Percentiles rank a stretch among this genome's conserved stretches.
These are phyloP conservation scores for Knoxia roxburghii DNA, from an alignment of 257 asterid species.

Conservation along the genomic window DNA sequence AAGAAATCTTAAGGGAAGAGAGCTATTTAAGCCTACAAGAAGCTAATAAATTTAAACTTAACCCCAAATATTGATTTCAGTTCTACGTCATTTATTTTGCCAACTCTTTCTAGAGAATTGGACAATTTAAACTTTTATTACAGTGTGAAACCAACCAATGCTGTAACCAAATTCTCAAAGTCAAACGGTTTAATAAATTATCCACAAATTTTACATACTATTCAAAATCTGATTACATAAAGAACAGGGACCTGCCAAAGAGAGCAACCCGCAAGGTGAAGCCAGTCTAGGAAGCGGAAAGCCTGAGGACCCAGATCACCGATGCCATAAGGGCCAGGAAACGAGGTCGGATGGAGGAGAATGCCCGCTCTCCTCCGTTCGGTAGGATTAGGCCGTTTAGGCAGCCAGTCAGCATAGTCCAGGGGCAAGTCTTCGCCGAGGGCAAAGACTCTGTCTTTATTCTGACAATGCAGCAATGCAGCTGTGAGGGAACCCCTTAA, in stretches of 20 bases:
- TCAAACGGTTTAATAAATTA: background rate
- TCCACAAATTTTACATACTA: background rate
- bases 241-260: conserved; percentile 73
- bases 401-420: conserved; percentile 66
- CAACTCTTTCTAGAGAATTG: background rate
- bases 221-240: background rate
- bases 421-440: conserved; percentile 75
- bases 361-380: conserved; percentile 83
- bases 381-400: conserved; percentile 34
- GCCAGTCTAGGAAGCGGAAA: conserved; percentile 84
- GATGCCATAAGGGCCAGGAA: conserved; percentile 86
- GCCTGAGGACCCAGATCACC: conserved; percentile 92
- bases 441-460: conserved; percentile 23
- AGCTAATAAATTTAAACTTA: too few species aligned
- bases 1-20: too few species aligned
- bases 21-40: background rate
- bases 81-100: background rate
- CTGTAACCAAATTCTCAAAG: too few species aligned
- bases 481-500: background rate
- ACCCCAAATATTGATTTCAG: too few species aligned
- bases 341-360: conserved; percentile 91
- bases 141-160: too few species aligned
- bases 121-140: too few species aligned
- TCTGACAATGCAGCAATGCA: conserved; percentile 14
- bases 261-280: conserved; percentile 83